These are phyloP conservation scores for Begonia fuchsioides DNA, from an alignment of 306 rosid genomes.

Conservation along the genomic window DNA sequence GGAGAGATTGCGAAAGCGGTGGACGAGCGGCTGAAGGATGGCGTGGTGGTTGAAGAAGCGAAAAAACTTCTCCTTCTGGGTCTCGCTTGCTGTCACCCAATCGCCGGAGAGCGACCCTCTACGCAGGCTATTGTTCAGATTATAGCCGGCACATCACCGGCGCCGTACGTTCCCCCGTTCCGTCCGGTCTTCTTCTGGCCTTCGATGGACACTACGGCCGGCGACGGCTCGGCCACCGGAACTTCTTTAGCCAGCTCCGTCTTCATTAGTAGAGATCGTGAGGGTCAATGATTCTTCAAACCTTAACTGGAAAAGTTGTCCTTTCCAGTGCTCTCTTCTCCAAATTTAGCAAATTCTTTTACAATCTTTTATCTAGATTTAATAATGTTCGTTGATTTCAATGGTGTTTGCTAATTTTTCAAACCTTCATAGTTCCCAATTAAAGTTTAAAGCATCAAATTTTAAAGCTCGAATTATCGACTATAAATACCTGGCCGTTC, in stretches of 20 bases:
- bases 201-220: constrained; percentile 1
- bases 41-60: constrained; percentile 22
- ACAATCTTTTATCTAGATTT: no score
- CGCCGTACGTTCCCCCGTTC: constrained; percentile 27
- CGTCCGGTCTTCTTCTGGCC: constrained; percentile 40
- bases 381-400: no score
- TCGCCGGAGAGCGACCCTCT: constrained; percentile 27
- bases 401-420: no score
- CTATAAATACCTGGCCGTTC: no score
- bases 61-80: constrained; percentile 30
- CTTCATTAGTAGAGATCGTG: no score
- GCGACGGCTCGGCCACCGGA: not conserved
- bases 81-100: constrained; percentile 34
- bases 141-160: constrained; percentile 18
- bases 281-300: no score
- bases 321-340: no score
- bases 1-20: constrained; percentile 22
- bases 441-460: no score
- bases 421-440: no score
- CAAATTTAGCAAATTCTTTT: no score
- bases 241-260: constrained; percentile 1
- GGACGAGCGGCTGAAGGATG: constrained; percentile 13
- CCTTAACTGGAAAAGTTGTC: no score
- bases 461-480: no score
- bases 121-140: constrained; percentile 29